phyloP scores from a whole-genome alignment of 495 filamentous ascomycete genomes.

The Collariella sp. region DNA sequence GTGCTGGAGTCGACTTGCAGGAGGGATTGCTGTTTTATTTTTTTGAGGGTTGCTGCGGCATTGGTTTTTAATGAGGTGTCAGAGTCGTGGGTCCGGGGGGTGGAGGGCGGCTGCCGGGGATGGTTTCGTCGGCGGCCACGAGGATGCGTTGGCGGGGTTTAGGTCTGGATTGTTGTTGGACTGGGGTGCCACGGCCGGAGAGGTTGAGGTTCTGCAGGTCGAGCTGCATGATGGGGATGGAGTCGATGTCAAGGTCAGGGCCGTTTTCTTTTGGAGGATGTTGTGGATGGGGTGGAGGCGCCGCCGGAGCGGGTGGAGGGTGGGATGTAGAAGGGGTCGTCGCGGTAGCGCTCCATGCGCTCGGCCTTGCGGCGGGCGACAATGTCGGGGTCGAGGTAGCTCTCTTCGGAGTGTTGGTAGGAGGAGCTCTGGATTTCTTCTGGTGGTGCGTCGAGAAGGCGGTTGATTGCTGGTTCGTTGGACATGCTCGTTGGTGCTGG shows the following conservation, averaged over 20 bases:
- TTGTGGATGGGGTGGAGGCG: constrained; percentile 63
- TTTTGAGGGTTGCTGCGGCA: constrained; percentile 26
- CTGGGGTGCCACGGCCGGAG: constrained; percentile 1
- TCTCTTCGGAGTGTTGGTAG: constrained; percentile 56
- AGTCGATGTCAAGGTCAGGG: constrained; percentile 75
- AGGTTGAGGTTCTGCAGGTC: constrained; percentile 50
- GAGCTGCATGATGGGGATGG: constrained; percentile 90
- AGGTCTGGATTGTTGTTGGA: constrained; percentile 15
- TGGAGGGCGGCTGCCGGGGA: constrained; percentile 35
- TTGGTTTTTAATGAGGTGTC: constrained; percentile 31
- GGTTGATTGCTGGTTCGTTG: constrained; percentile 45
- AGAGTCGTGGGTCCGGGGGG: constrained; percentile 39
- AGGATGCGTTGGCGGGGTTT: constrained; percentile 44
- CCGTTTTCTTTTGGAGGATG: constrained; percentile 60
- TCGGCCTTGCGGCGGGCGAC: constrained; percentile 56
- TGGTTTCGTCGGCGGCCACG: constrained; percentile 54
- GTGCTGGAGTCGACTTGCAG: constrained; percentile 81
- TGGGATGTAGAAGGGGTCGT: constrained; percentile 92
- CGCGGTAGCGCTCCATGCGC: constrained; percentile 67
- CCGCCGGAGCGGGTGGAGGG: constrained; percentile 42
- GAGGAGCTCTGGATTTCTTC: constrained; percentile 47
- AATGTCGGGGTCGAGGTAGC: constrained; percentile 55
- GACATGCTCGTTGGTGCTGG: constrained; percentile 32
- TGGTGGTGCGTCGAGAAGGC: constrained; percentile 34
- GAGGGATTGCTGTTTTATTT: constrained; percentile 44